Evolutionary conservation across 2,329 filamentous ascomycete genomes (phyloP), one percentile per base, ranked within the genome.

Genomic region (Coniochaeta sp.): DNA sequence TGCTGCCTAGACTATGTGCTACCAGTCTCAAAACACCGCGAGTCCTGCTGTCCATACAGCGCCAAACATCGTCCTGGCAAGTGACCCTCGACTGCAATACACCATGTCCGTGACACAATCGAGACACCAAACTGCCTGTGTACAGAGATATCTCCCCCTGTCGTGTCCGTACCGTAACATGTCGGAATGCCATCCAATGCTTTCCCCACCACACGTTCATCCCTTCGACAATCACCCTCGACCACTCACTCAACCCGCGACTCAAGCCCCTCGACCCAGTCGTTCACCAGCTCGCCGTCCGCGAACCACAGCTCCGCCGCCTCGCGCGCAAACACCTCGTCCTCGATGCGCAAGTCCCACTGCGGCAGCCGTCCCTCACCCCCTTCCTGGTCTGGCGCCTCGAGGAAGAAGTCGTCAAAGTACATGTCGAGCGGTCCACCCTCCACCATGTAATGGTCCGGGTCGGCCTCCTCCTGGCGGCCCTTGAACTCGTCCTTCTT

Each of bases 401-500:
- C 16, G 26, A 55, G 30, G 26, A 30, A 55, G 52, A 55, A 55
- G 14, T 55, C 52, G 17, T 30, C 26, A n/a, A 55, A 55, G 24
- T 19, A 12, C 9, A 55, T 36, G 4, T 10, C 26, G 2, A 55
- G 8, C n/a, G 52, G 28, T 2, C 52, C 52, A 16, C 52, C 52
- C 52, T 55, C 52, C 3, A 55, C 52, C 26, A 3, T 7, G n/a
- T 55, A 55, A 19, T 55, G 52, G 19, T n/a, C 17, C 2, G 17
- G 26, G 14, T 55, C n/a, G 9, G 26, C 22, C 10, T 34, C 52
- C 52, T 55, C 52, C 26, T 55, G n/a, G 3, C 14, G 5, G 5
- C 52, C 52, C 28, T 55, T 55, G 52, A 32, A 55, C 26, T 55
- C 26, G n/a, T 55, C 52, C 26, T 32, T 55, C 52, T 55, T 55